phyloP scores from a whole-genome alignment of 2,329 filamentous ascomycete species.

The Fusarium chuoi region DNA sequence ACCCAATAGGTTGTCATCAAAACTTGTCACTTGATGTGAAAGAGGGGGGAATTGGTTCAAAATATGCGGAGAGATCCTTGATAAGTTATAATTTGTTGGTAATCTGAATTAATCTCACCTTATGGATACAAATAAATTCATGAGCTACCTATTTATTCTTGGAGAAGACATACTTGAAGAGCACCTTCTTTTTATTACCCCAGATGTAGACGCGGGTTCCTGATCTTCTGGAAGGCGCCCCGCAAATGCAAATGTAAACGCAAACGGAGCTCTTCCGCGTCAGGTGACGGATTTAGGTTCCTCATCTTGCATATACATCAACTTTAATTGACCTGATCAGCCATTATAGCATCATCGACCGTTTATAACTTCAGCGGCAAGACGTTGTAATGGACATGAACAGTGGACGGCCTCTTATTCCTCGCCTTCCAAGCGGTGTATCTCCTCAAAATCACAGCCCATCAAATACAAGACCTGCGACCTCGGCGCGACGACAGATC shows the following conservation, averaged over 20 bases:
- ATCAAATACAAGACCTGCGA: constrained; percentile 19
- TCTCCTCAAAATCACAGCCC: constrained; percentile 11
- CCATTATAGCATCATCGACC: background rate
- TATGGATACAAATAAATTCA: background rate
- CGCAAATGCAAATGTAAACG: constrained; percentile 25
- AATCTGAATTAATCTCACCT: accelerated
- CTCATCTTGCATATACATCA: constrained; percentile 9
- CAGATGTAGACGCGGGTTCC: background rate
- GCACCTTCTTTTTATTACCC: background rate
- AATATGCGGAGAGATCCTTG: background rate
- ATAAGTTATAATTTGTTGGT: background rate
- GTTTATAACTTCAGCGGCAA: background rate
- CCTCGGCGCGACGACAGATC: constrained; percentile 38
- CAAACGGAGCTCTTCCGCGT: constrained; percentile 6
- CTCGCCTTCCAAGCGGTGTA: constrained; percentile 23
- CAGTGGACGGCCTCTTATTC: constrained; percentile 33
- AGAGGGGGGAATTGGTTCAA: background rate
- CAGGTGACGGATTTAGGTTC: constrained; percentile 22
- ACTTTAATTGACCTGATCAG: background rate
- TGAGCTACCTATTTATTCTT: background rate
- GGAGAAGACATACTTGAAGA: background rate
- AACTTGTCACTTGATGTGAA: background rate
- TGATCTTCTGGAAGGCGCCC: constrained; percentile 17
- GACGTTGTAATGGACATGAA: constrained; percentile 19
- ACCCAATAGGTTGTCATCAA: background rate